Percentiles rank a stretch among this genome's conserved stretches.
Evolutionary conservation across 257 asterid genomes (phyloP).

Genomic region (Coffea eugenioides): DNA sequence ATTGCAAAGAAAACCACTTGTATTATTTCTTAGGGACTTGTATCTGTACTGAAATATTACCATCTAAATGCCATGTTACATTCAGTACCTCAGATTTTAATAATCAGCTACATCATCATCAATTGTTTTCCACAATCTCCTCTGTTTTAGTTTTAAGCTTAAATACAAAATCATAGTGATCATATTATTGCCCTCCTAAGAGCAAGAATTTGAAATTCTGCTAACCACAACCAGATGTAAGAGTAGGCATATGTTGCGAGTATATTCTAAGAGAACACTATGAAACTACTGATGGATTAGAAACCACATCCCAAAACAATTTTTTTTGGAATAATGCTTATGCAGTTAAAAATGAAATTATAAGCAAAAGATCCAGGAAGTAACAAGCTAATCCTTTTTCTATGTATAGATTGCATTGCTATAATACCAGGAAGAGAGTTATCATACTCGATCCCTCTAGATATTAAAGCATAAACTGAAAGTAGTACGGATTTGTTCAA

Average conservation of each 20-base stretch:
- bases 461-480: slow-evolving; percentile 81
- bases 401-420: slow-evolving; percentile 7
- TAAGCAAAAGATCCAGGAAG: not conserved
- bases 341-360: not conserved
- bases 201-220: not conserved
- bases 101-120: not conserved
- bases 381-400: too few relatives aligned
- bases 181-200: not conserved
- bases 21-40: not conserved
- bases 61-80: not conserved
- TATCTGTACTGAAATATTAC: not conserved
- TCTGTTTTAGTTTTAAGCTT: not conserved
- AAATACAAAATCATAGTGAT: not conserved
- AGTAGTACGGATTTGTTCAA: slow-evolving; percentile 94
- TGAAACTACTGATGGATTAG: not conserved
- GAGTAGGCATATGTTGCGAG: too few relatives aligned
- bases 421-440: slow-evolving; percentile 71
- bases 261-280: not conserved
- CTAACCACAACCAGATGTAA: not conserved
- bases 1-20: not conserved
- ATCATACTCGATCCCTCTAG: slow-evolving; percentile 54
- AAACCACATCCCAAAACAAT: not conserved
- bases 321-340: not conserved
- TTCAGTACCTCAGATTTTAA: not conserved
- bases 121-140: not conserved